phyloP scores from a whole-genome alignment of 2,329 filamentous ascomycete genomes.

The Rhexocercosporidium sp. region DNA sequence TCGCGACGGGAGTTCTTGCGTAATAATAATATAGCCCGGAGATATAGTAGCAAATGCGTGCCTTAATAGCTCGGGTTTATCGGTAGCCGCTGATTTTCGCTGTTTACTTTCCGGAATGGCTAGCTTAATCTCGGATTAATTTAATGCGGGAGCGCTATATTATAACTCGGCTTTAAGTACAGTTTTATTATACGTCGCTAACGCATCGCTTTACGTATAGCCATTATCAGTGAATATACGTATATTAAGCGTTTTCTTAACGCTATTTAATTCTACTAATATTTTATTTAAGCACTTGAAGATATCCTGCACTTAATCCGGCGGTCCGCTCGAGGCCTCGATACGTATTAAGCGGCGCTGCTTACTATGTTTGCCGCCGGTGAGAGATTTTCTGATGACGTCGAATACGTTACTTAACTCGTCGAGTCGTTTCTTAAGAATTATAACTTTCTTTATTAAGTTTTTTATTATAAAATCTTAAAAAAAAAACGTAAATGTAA shows the following conservation, averaged over 20 bases:
- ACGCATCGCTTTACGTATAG: not conserved
- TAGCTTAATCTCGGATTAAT: not conserved
- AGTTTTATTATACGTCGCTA: not conserved
- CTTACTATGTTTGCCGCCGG: not conserved
- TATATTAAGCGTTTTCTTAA: not conserved
- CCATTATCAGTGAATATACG: not conserved
- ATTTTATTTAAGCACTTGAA: constrained; percentile 1
- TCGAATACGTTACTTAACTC: constrained; percentile 9
- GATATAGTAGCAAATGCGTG: not conserved
- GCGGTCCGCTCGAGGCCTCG: not conserved
- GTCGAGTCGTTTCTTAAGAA: constrained; percentile 7
- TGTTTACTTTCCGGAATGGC: not conserved
- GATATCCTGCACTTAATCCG: not conserved
- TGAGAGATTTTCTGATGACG: not conserved
- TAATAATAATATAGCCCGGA: not conserved
- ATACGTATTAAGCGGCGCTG: not conserved
- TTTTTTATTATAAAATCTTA: constrained; percentile 10
- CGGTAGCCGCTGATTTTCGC: not conserved
- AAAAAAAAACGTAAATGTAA: constrained; percentile 12
- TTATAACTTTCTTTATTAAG: constrained; percentile 8
- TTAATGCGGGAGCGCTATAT: not conserved
- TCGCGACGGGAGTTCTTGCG: not conserved
- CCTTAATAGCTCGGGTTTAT: not conserved
- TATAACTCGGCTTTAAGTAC: not conserved
- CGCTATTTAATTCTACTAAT: not conserved